A percentile compares a stretch with the other conserved stretches of the same genome.
These are phyloP conservation scores for Paraphaeosphaeria sporulosa DNA, from an alignment of 2,329 filamentous ascomycete species.

Conservation along the genomic window DNA sequence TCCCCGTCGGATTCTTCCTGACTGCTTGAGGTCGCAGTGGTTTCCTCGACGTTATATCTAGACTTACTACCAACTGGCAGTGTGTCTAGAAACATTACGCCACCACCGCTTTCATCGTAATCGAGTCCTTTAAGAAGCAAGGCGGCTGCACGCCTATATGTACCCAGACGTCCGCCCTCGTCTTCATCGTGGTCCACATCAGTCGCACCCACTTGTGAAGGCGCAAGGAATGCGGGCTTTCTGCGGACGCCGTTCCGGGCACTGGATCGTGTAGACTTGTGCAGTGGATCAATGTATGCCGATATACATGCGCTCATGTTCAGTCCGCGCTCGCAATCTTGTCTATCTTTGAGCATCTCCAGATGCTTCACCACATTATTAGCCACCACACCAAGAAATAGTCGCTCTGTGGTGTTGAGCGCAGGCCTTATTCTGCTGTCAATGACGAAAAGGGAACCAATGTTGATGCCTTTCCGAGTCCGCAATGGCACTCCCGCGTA, in stretches of 20 bases:
- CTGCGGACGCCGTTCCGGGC: neutral
- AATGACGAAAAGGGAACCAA: slow-evolving; percentile 42
- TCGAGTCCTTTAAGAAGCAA: slow-evolving; percentile 58
- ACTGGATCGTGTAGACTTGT: slow-evolving; percentile 32
- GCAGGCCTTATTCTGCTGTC: slow-evolving; percentile 31
- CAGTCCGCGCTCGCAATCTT: slow-evolving; percentile 33
- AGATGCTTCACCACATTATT: slow-evolving; percentile 44
- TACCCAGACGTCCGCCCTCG: slow-evolving; percentile 49
- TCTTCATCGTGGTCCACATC: slow-evolving; percentile 24
- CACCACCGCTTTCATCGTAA: slow-evolving; percentile 55
- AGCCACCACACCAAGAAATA: slow-evolving; percentile 38
- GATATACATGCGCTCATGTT: slow-evolving; percentile 31
- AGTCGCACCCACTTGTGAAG: neutral
- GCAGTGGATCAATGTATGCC: slow-evolving; percentile 20
- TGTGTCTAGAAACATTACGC: slow-evolving; percentile 55
- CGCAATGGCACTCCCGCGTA: slow-evolving; percentile 45
- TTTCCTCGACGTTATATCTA: slow-evolving; percentile 2
- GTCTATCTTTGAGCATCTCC: slow-evolving; percentile 44
- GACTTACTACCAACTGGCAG: slow-evolving; percentile 13
- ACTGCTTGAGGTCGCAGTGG: slow-evolving; percentile 13
- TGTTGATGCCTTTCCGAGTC: slow-evolving; percentile 41
- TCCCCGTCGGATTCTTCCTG: slow-evolving; percentile 38
- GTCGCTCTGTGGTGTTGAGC: slow-evolving; percentile 22
- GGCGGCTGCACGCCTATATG: slow-evolving; percentile 58
- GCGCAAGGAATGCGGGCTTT: neutral